Evolutionary conservation across 2,329 filamentous ascomycete species (phyloP), one percentile per base, ranked within the genome.

Genomic region (Sporothrix variecibatus): DNA sequence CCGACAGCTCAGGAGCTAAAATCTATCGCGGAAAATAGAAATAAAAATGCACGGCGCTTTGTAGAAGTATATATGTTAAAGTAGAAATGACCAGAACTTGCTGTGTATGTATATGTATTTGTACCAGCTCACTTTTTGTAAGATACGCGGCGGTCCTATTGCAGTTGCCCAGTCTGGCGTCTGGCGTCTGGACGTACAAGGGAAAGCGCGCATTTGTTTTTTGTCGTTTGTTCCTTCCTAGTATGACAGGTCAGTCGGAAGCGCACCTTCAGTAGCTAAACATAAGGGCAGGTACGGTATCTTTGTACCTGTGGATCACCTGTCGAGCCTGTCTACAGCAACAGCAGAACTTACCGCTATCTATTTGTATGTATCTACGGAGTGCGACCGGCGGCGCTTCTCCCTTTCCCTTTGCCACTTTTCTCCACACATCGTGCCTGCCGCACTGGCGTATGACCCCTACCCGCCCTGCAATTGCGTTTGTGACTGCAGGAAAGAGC

Each of bases 381-480:
- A n/a, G n/a, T n/a, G n/a, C n/a, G n/a, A n/a, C 31, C 5, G 8
- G 9, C 12, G 62, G 5, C 40, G 60, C 26, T 68, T 15, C 7
- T 68, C 17, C 43, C 26, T 49, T 68, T 9, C 17, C 43, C 40
- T 67, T 28, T 31, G 6, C 26, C 23, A 17, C 40, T 68, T 34
- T 15, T 34, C 34, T 51, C 65, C 23, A n/a, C 65, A 51, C 65
- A 68, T 34, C 64, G 64, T 12, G 40, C 64, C 64, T 49, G 40
- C 64, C 23, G 26, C 15, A 40, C 49, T 49, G 17, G 64, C 7
- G 64, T 12, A n/a, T n/a, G n/a, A n/a, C n/a, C 3, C 64, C 23
- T 49, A 12, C 64, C n/a, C 31, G 38, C 62, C 38, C 64, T 23
- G 9, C 8, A 5, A 40, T 12, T 40, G 58, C 40, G 40, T 11